phyloP scores from a whole-genome alignment of 2,329 filamentous ascomycete genomes.

The Fusarium burgessii region DNA sequence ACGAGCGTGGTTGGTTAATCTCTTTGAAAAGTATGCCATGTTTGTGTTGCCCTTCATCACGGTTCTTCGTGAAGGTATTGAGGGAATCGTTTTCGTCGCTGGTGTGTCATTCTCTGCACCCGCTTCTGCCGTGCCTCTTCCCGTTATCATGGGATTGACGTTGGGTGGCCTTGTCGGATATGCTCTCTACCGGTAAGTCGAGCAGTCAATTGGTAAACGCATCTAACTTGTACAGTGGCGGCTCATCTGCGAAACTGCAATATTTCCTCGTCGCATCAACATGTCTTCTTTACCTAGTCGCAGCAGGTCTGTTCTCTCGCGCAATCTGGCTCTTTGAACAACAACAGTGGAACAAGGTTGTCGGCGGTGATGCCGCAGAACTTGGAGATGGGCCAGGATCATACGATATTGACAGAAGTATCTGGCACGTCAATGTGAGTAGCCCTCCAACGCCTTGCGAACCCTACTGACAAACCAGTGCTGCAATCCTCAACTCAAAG shows the following conservation, averaged over 20 bases:
- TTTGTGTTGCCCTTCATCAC: conserved; percentile 89
- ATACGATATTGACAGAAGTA: conserved; percentile 81
- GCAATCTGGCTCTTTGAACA: conserved; percentile 81
- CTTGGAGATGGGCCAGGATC: conserved; percentile 74
- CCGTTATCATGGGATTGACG: conserved; percentile 77
- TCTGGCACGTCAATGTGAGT: conserved; percentile 86
- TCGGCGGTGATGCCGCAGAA: conserved; percentile 68
- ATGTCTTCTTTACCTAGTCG: conserved; percentile 86
- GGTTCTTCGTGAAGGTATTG: conserved; percentile 84
- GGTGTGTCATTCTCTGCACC: conserved; percentile 84
- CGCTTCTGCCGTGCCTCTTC: conserved; percentile 80
- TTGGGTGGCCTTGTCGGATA: conserved; percentile 77
- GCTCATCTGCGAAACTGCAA: conserved; percentile 65
- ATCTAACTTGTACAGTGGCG: conserved; percentile 51
- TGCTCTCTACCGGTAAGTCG: conserved; percentile 77
- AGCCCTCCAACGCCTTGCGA: conserved; percentile 51
- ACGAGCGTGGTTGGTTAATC: conserved; percentile 66
- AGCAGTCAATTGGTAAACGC: fast-evolving
- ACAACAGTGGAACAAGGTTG: conserved; percentile 74
- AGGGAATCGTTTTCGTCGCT: conserved; percentile 89
- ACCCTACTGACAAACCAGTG: conserved; percentile 63
- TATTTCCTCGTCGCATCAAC: conserved; percentile 85
- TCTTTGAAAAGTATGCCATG: conserved; percentile 85
- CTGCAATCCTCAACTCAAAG: conserved; percentile 79
- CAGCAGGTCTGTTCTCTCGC: conserved; percentile 83